Evolutionary conservation across 345 rosid genomes (phyloP).

Genomic region (Rhizophora mangle): DNA sequence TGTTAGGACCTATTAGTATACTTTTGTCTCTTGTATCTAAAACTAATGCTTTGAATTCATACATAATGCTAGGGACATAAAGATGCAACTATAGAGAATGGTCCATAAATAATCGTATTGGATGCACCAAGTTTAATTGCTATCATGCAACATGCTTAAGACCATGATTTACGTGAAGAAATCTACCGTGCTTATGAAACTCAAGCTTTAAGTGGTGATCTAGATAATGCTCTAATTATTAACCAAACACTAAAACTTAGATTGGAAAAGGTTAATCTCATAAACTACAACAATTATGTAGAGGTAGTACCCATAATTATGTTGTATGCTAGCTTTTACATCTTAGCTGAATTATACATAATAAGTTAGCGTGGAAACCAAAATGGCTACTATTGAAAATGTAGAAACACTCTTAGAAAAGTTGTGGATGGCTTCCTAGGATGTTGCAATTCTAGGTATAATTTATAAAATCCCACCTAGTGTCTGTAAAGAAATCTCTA

Average conservation of each 20-base stretch:
- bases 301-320: constrained; percentile 49
- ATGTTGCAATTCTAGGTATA: constrained; percentile 79
- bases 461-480: constrained; percentile 10
- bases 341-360: constrained; percentile 22
- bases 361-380: constrained; percentile 89
- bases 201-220: constrained; percentile 78
- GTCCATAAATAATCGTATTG: constrained; percentile 83
- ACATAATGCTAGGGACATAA: constrained; percentile 55
- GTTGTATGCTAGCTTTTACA: constrained; percentile 2
- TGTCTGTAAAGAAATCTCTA: neutral
- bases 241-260: constrained; percentile 74
- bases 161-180: constrained; percentile 82
- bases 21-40: neutral
- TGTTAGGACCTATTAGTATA: neutral
- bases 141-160: constrained; percentile 81
- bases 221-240: constrained; percentile 67
- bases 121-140: constrained; percentile 76
- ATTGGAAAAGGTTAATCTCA: constrained; percentile 74
- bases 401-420: constrained; percentile 78
- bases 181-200: constrained; percentile 59
- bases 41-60: neutral
- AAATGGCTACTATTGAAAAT: constrained; percentile 91
- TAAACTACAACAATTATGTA: constrained; percentile 73
- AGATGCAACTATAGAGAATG: constrained; percentile 75
- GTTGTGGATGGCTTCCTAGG: constrained; percentile 84